Percentiles rank a stretch among this genome's conserved stretches.
Conservation (phyloP, 1,139 yeast species). For the Eremothecium cymbalariae region DNA sequence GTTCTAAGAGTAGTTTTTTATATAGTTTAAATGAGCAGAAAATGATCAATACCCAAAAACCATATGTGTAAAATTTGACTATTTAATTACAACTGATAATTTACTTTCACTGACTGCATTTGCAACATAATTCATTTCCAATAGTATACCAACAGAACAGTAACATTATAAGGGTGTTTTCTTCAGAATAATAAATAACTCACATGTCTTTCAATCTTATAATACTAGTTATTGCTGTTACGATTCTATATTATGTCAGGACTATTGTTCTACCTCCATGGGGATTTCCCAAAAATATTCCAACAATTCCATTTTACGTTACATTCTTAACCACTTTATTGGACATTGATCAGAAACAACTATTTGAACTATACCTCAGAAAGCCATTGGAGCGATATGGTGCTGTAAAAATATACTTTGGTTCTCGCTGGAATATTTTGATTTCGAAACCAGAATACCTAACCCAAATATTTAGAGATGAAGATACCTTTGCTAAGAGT, state of each 20-base stretch:
- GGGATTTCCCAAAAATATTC: slow-evolving; percentile 39
- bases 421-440: slow-evolving; percentile 54
- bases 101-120: too few species aligned
- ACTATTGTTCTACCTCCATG: slow-evolving; percentile 29
- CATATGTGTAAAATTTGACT: too few species aligned
- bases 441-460: slow-evolving; percentile 45
- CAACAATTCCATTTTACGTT: slow-evolving; percentile 56
- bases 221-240: not conserved
- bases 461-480: slow-evolving; percentile 42
- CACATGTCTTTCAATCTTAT: not conserved
- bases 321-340: slow-evolving; percentile 43
- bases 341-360: slow-evolving; percentile 42
- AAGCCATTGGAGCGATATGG: slow-evolving; percentile 43
- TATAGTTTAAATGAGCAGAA: too few species aligned
- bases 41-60: too few species aligned
- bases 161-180: too few species aligned
- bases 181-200: too few species aligned
- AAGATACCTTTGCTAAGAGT: slow-evolving; percentile 46
- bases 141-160: too few species aligned
- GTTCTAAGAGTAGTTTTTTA: too few species aligned
- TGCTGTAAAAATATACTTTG: slow-evolving; percentile 54
- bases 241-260: slow-evolving; percentile 2
- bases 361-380: slow-evolving; percentile 38
- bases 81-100: too few species aligned
- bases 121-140: too few species aligned